Base-by-base conservation (phyloP, 2,329 filamentous ascomycete genomes). In the Leptographium galeiforme region DNA sequence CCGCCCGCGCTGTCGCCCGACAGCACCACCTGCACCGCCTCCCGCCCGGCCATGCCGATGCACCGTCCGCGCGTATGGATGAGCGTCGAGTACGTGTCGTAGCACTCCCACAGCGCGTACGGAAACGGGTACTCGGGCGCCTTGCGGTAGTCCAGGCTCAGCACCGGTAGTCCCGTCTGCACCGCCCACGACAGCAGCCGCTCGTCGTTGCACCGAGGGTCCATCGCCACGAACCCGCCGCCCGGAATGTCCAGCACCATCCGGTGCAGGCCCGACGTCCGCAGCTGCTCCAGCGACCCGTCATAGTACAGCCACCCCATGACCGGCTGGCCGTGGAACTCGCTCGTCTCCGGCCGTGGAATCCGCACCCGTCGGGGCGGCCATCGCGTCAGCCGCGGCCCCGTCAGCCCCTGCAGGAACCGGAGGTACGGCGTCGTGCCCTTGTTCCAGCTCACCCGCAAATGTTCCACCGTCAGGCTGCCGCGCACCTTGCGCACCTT, bases 171-270 rank as follows among this genome's bases (percentile, higher is more conserved):
- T 0, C 89, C 88, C 0, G 87, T 87, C 66, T 87, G 90, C 16
- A 85, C 86, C 0, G 93, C 89, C 93, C 93, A 98, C 2, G 87
- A 82, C 60, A 95, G 81, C 18, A 98, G 74, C 67, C 94, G 95
- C 67, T 98, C 93, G 64, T 98, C 93, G 61, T 94, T 89, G 61
- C 85, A 87, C 48, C 93, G 76, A n/a, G 93, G 93, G 55, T 88
- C 83, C 93, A 98, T 98, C 18, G 93, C 90, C 13, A 98, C 90
- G 59, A 94, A 98, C 0, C 93, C 93, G 36, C 93, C 93, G 1
- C 93, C 93, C 0, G 93, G 93, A 4, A 97, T 82, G 66, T 98
- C 93, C 39, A 98, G 65, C 1, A 98, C 78, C 33, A 98, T 67
- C 61, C 85, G 85, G 50, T 79, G 83, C 63, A 59, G 53, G 44